Evolutionary conservation across 129 eudicot species (phyloP).

Genomic region (Sambucus nigra): DNA sequence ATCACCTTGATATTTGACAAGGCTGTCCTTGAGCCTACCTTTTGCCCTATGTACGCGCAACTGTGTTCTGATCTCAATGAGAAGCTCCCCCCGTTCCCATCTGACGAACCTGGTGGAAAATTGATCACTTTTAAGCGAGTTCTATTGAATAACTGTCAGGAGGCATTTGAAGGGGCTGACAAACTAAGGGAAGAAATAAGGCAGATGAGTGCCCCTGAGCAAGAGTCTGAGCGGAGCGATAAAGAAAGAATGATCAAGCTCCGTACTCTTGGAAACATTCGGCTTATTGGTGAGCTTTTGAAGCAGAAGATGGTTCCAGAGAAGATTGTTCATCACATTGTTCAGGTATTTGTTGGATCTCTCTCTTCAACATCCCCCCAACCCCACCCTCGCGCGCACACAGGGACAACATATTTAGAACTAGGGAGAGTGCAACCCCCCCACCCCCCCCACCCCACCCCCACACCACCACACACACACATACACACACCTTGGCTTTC

Average conservation of each 20-base stretch:
- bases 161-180: constrained; percentile 98
- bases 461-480: not conserved
- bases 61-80: constrained; percentile 82
- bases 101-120: constrained; percentile 81
- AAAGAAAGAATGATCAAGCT: constrained; percentile 76
- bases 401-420: too few species aligned
- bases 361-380: too few species aligned
- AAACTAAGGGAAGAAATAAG: constrained; percentile 64
- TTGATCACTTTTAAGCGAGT: constrained; percentile 83
- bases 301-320: constrained; percentile 99
- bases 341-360: constrained; percentile 46
- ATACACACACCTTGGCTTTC: too few species aligned
- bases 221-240: constrained; percentile 78
- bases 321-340: constrained; percentile 92
- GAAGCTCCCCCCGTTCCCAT: constrained; percentile 76
- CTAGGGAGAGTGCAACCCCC: too few species aligned
- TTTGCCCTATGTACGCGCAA: constrained; percentile 94
- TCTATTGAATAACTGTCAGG: constrained; percentile 83
- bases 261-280: constrained; percentile 94
- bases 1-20: constrained; percentile 94
- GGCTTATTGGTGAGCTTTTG: constrained; percentile 94
- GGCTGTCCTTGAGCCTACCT: constrained; percentile 92
- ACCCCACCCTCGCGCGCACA: too few species aligned
- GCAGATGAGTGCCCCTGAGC: constrained; percentile 82
- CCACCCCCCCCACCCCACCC: too few species aligned